Percentiles rank a stretch among this genome's conserved stretches.
Conservation (phyloP, 192 early-diverging fungal genomes). For the Gorgonomyces haynaldii region DNA sequence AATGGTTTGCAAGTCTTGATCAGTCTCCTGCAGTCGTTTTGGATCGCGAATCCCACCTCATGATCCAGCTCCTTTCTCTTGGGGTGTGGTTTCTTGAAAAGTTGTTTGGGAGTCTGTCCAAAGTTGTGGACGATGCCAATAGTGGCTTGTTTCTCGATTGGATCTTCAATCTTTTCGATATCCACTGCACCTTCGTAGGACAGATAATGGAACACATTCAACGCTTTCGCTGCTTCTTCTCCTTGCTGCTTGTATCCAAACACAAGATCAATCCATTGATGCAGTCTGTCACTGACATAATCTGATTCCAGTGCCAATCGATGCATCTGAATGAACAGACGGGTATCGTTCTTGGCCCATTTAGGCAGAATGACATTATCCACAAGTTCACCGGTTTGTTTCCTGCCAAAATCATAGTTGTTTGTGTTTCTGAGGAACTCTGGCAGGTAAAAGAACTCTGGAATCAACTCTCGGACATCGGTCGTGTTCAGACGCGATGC, state of each 20-base stretch:
- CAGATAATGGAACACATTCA: slow-evolving; percentile 86
- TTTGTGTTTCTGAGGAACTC: slow-evolving; percentile 60
- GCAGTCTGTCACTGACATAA: slow-evolving; percentile 44
- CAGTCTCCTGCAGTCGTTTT: too few relatives aligned
- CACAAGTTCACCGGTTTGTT: slow-evolving; percentile 43
- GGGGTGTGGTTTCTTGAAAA: slow-evolving; percentile 70
- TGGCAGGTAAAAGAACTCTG: slow-evolving; percentile 72
- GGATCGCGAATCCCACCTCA: too few relatives aligned
- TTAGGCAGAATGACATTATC: slow-evolving; percentile 59
- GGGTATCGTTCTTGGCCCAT: slow-evolving; percentile 48
- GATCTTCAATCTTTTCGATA: slow-evolving; percentile 72
- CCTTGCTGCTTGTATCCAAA: slow-evolving; percentile 86
- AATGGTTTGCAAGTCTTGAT: not conserved
- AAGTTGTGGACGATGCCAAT: slow-evolving; percentile 87
- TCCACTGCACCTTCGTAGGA: slow-evolving; percentile 80
- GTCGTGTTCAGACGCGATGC: slow-evolving; percentile 24
- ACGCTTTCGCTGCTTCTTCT: slow-evolving; percentile 59
- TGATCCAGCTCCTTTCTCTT: not conserved
- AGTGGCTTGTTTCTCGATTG: slow-evolving; percentile 71
- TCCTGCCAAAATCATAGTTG: slow-evolving; percentile 47
- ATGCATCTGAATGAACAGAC: slow-evolving; percentile 63
- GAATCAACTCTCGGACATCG: slow-evolving; percentile 30
- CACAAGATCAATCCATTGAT: slow-evolving; percentile 83
- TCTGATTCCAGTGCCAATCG: slow-evolving; percentile 26
- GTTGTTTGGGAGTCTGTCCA: slow-evolving; percentile 78